Percentiles rank a stretch among this genome's conserved stretches.
These are phyloP conservation scores for Tricholoma sp. DNA, from an alignment of 768 basidiomycete species.

Conservation along the genomic window DNA sequence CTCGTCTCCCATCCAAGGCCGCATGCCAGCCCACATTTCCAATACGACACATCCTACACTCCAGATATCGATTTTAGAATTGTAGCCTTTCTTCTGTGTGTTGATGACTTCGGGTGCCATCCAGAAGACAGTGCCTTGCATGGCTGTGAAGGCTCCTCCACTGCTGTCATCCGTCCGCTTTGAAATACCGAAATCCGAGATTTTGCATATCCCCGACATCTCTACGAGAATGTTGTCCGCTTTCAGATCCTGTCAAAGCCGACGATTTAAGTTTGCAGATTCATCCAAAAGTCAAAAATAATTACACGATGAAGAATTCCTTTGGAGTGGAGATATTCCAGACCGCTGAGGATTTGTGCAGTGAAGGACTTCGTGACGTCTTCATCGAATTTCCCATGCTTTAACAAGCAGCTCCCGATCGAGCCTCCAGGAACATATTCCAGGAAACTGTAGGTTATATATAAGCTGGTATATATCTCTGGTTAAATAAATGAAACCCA, in stretches of 20 bases:
- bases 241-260: constrained; percentile 73
- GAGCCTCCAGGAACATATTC: constrained; percentile 99
- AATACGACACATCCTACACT: constrained; percentile 97
- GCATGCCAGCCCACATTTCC: constrained; percentile 97
- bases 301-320: constrained; percentile 89
- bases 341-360: constrained; percentile 82
- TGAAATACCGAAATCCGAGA: constrained; percentile 98
- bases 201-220: constrained; percentile 88
- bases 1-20: constrained; percentile 92
- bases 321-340: constrained; percentile 89
- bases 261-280: not conserved
- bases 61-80: constrained; percentile 98
- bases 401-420: constrained; percentile 82
- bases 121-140: constrained; percentile 99
- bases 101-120: constrained; percentile 97
- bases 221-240: constrained; percentile 98
- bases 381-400: constrained; percentile 91
- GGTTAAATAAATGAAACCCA: constrained; percentile 34
- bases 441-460: constrained; percentile 62
- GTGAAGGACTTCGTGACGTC: constrained; percentile 92
- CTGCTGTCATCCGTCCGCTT: constrained; percentile 88
- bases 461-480: not conserved
- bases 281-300: constrained; percentile 1
- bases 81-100: constrained; percentile 85
- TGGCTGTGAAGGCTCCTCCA: constrained; percentile 81